Evolutionary conservation across 1,284 basidiomycete species (phyloP).

Genomic region (Puccinia sorghi): DNA sequence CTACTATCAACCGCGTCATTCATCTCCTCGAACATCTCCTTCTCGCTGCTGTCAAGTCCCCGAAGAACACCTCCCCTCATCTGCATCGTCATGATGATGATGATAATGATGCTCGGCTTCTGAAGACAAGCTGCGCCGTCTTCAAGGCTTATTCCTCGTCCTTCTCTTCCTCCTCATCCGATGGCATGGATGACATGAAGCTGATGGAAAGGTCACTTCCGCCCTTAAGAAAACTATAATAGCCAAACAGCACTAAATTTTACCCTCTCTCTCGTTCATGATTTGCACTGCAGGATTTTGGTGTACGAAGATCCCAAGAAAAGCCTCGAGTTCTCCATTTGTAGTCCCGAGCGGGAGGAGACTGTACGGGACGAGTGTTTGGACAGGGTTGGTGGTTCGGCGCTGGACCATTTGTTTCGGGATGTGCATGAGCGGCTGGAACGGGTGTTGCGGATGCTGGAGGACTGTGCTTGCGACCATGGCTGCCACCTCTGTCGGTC

Average conservation of each 20-base stretch:
- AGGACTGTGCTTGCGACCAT: slow-evolving; percentile 5
- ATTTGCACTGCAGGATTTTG: neutral
- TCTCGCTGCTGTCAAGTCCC: neutral
- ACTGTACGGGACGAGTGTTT: neutral
- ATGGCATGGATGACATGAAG: neutral
- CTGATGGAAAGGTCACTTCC: neutral
- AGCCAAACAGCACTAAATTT: too few species aligned
- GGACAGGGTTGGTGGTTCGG: too few species aligned
- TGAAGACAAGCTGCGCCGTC: neutral
- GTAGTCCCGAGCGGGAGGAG: neutral
- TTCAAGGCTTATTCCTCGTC: neutral
- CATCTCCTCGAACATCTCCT: slow-evolving; percentile 30
- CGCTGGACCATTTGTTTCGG: neutral
- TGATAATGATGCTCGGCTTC: neutral
- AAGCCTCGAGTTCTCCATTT: neutral
- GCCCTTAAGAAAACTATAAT: too few species aligned
- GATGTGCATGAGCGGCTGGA: neutral
- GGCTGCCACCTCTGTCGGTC: slow-evolving; percentile 4
- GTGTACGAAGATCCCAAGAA: slow-evolving; percentile 3
- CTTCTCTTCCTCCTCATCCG: neutral
- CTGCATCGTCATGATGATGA: neutral
- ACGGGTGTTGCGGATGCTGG: too few species aligned
- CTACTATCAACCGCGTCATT: slow-evolving; percentile 10
- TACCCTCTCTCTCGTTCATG: neutral
- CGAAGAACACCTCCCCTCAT: neutral